Evolutionary conservation across 2,329 filamentous ascomycete genomes (phyloP).

Genomic region (Periconia macrospinosa): DNA sequence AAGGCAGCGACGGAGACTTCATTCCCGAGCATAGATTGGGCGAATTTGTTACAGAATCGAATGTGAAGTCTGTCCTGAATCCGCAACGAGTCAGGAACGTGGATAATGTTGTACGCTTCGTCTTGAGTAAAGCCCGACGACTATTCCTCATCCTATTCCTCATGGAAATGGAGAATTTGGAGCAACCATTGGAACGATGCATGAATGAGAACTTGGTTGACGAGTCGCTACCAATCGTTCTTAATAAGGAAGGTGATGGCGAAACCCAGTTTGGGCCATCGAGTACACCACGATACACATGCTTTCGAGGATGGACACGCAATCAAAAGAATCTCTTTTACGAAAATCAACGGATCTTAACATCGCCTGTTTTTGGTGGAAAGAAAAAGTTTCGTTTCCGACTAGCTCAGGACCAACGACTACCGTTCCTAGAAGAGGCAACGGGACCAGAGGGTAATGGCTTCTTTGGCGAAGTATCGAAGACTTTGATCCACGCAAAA

Average conservation of each 20-base stretch:
- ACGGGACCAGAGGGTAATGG: not conserved
- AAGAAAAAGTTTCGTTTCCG: not conserved
- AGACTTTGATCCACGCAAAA: not conserved
- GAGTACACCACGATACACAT: too few species aligned
- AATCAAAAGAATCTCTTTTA: not conserved
- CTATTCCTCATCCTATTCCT: not conserved
- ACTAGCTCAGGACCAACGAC: not conserved
- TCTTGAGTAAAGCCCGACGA: not conserved
- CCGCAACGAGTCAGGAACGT: not conserved
- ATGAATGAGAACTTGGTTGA: too few species aligned
- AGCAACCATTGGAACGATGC: not conserved
- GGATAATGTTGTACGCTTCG: not conserved
- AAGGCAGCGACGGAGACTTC: not conserved
- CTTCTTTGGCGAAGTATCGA: not conserved
- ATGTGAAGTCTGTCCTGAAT: not conserved
- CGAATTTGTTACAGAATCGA: not conserved
- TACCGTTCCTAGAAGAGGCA: constrained; percentile 1
- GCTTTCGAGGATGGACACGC: too few species aligned
- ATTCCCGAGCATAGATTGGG: not conserved
- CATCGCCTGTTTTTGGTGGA: not conserved
- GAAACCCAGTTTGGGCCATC: too few species aligned
- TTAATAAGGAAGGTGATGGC: too few species aligned
- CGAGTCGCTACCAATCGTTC: too few species aligned
- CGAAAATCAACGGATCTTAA: not conserved
- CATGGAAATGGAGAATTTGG: not conserved